Percentiles rank a stretch among this genome's conserved stretches.
Conservation (phyloP, 1,139 yeast species). For the Yamadazyma jaroonii region DNA sequence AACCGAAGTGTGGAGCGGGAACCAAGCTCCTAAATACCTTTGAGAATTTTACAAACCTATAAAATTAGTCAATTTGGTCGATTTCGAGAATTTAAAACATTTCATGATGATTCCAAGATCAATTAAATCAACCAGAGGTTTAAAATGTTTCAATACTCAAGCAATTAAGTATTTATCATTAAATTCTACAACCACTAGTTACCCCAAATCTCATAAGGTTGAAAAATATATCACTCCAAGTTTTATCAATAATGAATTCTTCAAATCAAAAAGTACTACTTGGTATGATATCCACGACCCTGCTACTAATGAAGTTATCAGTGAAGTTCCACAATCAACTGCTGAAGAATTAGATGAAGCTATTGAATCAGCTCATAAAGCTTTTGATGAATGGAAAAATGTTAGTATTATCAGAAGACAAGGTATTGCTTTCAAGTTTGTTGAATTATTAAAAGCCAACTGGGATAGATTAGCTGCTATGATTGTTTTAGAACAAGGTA, state of each 20-base stretch:
- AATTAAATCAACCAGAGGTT: background rate
- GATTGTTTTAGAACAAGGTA: conserved; percentile 79
- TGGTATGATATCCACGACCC: conserved; percentile 81
- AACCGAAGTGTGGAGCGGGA: conserved; percentile 9
- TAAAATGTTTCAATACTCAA: background rate
- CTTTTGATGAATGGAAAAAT: conserved; percentile 59
- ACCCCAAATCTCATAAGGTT: conserved; percentile 49
- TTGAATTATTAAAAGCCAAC: conserved; percentile 61
- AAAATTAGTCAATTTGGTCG: background rate
- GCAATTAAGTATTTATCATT: conserved; percentile 9
- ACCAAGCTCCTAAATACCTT: conserved; percentile 5
- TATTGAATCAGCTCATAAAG: conserved; percentile 60
- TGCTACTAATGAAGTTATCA: conserved; percentile 65
- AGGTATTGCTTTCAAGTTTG: conserved; percentile 73
- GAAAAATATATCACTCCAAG: conserved; percentile 53
- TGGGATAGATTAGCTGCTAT: conserved; percentile 71
- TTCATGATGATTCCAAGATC: conserved; percentile 4
- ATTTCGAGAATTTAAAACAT: too few species aligned
- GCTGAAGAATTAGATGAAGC: conserved; percentile 65
- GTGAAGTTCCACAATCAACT: conserved; percentile 73
- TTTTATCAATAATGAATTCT: conserved; percentile 57
- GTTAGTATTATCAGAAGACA: conserved; percentile 66
- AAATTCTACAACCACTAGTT: conserved; percentile 28
- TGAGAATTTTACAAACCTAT: background rate
- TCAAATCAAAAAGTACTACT: conserved; percentile 51